Conservation (phyloP, 2,329 filamentous ascomycete genomes). For the Coniochaeta pulveracea region DNA sequence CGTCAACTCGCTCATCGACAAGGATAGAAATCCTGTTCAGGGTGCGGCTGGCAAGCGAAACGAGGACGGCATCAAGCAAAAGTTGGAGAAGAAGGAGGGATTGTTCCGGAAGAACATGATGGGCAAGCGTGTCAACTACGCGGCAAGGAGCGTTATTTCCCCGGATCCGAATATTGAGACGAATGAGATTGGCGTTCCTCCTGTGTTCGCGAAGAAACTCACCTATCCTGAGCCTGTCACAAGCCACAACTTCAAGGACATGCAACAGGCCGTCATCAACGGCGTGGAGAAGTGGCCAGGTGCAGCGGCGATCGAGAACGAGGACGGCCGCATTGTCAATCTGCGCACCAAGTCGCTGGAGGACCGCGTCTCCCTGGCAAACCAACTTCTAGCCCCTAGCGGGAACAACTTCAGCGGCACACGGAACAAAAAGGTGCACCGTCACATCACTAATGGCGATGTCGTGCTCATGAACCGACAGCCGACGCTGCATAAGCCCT, state of each 20-base stretch:
- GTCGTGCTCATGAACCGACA: conserved; percentile 98
- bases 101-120: conserved; percentile 99
- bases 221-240: conserved; percentile 97
- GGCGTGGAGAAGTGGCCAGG: conserved; percentile 90
- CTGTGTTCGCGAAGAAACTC: conserved; percentile 93
- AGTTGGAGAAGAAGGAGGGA: conserved; percentile 96
- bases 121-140: conserved; percentile 99
- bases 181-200: conserved; percentile 94
- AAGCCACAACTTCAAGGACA: conserved; percentile 89
- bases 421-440: conserved; percentile 90
- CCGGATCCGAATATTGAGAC: conserved; percentile 98
- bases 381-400: conserved; percentile 81
- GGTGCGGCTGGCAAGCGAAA: conserved; percentile 67
- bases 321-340: conserved; percentile 84
- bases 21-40: conserved; percentile 72
- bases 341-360: conserved; percentile 79
- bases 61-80: conserved; percentile 94
- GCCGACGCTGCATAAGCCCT: conserved; percentile 94
- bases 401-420: conserved; percentile 62
- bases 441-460: conserved; percentile 92
- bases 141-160: conserved; percentile 93
- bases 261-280: conserved; percentile 94
- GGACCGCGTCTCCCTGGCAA: conserved; percentile 80
- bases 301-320: conserved; percentile 88
- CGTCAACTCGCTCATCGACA: conserved; percentile 89